These are phyloP conservation scores for Ceratocystis harringtonii DNA, from an alignment of 2,329 filamentous ascomycete genomes.

Conservation along the genomic window DNA sequence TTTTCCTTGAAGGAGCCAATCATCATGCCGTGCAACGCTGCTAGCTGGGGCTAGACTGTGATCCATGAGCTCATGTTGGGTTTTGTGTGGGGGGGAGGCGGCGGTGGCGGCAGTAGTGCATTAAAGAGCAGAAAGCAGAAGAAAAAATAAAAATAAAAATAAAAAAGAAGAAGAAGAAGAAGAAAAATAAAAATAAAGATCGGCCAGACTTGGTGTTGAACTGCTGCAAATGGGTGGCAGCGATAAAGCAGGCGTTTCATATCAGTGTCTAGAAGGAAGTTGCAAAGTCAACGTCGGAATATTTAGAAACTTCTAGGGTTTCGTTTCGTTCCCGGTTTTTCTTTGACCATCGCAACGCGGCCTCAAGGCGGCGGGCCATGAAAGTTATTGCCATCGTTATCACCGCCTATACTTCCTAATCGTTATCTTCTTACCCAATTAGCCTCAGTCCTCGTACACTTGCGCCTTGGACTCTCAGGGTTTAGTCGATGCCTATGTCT, in stretches of 20 bases:
- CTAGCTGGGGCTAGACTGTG: slow-evolving; percentile 1
- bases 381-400: background rate
- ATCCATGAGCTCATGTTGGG: slow-evolving; percentile 3
- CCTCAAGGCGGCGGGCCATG: background rate
- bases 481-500: background rate
- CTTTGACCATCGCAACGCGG: background rate
- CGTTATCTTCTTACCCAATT: background rate
- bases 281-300: background rate
- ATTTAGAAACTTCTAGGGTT: background rate
- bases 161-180: background rate
- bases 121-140: background rate
- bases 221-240: background rate
- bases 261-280: background rate
- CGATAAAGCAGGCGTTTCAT: background rate
- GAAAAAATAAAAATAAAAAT: background rate
- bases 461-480: background rate
- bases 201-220: background rate
- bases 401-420: background rate
- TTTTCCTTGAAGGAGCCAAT: background rate
- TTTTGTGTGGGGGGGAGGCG: background rate
- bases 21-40: slow-evolving; percentile 1
- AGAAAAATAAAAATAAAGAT: background rate
- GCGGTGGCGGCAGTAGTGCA: background rate
- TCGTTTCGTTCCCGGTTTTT: background rate
- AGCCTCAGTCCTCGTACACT: background rate